These are phyloP conservation scores for Cladophialophora bantiana DNA, from an alignment of 2,329 filamentous ascomycete species.

Conservation along the genomic window DNA sequence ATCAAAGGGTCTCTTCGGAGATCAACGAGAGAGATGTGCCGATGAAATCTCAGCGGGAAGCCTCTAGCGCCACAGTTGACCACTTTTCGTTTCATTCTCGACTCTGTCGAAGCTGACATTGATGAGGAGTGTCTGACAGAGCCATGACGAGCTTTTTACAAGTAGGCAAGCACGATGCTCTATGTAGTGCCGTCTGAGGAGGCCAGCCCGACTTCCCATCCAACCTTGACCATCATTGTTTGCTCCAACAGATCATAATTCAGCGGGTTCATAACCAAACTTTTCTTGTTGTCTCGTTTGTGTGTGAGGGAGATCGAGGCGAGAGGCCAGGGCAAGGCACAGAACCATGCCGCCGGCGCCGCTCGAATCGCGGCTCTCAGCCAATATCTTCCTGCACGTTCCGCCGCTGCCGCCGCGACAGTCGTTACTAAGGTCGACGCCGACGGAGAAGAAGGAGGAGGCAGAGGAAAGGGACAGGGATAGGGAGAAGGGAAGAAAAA, in stretches of 20 bases:
- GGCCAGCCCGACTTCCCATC: too few species aligned
- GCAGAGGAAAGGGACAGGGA: too few species aligned
- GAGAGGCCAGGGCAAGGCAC: too few species aligned
- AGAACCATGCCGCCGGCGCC: background rate
- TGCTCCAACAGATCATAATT: too few species aligned
- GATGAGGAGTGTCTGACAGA: background rate
- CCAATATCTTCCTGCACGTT: slow-evolving; percentile 33
- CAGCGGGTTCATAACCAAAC: too few species aligned
- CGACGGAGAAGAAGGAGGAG: too few species aligned
- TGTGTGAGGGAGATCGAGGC: too few species aligned
- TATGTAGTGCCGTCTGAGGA: background rate
- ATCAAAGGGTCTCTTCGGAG: background rate
- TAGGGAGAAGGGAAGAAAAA: background rate
- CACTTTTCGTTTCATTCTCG: background rate
- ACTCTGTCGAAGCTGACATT: background rate
- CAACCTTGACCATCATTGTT: too few species aligned
- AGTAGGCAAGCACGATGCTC: background rate
- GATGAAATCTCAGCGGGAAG: background rate
- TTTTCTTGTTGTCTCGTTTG: too few species aligned
- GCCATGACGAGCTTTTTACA: background rate
- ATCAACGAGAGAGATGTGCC: background rate
- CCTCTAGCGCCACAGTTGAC: background rate
- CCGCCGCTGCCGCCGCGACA: slow-evolving; percentile 1
- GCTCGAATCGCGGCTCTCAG: slow-evolving; percentile 20
- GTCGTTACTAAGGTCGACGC: too few species aligned